phyloP scores from a whole-genome alignment of 306 rosid genomes.

The Trichosanthes truncata region DNA sequence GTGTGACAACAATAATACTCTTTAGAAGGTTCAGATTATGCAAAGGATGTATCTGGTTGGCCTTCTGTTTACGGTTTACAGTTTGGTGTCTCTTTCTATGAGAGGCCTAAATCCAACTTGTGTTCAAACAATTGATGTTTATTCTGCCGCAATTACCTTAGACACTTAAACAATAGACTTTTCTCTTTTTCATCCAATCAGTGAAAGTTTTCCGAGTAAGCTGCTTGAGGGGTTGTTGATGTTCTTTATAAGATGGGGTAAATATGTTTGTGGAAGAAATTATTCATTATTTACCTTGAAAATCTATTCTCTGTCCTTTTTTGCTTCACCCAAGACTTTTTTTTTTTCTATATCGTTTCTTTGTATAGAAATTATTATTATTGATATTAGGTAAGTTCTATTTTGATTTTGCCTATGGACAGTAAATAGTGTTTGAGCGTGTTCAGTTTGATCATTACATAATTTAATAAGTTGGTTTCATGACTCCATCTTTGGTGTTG shows the following conservation, averaged over 20 bases:
- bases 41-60: neutral
- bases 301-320: neutral
- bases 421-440: neutral
- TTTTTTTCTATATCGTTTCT: neutral
- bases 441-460: neutral
- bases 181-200: neutral
- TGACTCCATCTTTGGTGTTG: neutral
- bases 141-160: neutral
- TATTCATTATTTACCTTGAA: neutral
- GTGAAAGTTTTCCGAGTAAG: neutral
- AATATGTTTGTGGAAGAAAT: neutral
- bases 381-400: neutral
- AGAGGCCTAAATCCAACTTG: neutral
- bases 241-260: neutral
- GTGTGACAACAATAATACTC: neutral
- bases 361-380: neutral
- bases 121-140: neutral
- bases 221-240: neutral
- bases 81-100: neutral
- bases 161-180: no score
- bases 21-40: neutral
- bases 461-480: neutral
- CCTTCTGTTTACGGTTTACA: neutral
- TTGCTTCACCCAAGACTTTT: neutral
- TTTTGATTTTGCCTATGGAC: neutral